A percentile compares a stretch with the other conserved stretches of the same genome.
Conservation (phyloP, 2,329 filamentous ascomycete genomes). For the Diaporthe helianthi region DNA sequence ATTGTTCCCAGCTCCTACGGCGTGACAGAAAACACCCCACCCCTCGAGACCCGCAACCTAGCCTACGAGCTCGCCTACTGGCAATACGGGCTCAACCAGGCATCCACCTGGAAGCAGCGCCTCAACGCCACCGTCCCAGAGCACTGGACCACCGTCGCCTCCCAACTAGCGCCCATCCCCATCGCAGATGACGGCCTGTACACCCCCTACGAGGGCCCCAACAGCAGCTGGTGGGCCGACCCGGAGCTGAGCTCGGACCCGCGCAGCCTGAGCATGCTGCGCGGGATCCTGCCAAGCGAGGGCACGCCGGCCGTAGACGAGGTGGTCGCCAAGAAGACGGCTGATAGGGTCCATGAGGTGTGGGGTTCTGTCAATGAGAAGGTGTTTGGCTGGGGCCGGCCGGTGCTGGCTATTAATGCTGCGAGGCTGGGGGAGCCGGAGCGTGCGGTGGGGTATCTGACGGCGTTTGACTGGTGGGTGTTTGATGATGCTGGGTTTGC, state of each 20-base stretch:
- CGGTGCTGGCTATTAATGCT: conserved; percentile 54
- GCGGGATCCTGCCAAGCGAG: conserved; percentile 52
- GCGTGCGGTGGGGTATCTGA: conserved; percentile 50
- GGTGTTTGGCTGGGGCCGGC: conserved; percentile 55
- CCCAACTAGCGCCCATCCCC: conserved; percentile 53
- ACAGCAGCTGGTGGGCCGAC: conserved; percentile 52
- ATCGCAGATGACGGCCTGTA: conserved; percentile 49
- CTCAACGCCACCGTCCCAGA: conserved; percentile 47
- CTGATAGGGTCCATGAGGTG: conserved; percentile 47
- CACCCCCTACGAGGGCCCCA: conserved; percentile 55
- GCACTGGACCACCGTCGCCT: conserved; percentile 50
- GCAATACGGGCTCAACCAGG: conserved; percentile 56
- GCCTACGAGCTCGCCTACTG: conserved; percentile 59
- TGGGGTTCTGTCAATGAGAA: conserved; percentile 49
- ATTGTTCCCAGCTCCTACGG: conserved; percentile 48
- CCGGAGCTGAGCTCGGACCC: conserved; percentile 49
- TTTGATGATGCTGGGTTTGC: conserved; percentile 48
- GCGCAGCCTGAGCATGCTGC: conserved; percentile 53
- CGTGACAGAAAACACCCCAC: conserved; percentile 58
- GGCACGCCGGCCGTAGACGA: conserved; percentile 35
- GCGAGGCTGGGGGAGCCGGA: conserved; percentile 50
- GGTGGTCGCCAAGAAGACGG: conserved; percentile 45
- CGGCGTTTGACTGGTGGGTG: conserved; percentile 50
- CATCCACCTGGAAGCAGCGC: conserved; percentile 51
- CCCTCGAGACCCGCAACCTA: conserved; percentile 53